Conservation (phyloP, 352 stramenopile species). For the Pythium monospermum region DNA sequence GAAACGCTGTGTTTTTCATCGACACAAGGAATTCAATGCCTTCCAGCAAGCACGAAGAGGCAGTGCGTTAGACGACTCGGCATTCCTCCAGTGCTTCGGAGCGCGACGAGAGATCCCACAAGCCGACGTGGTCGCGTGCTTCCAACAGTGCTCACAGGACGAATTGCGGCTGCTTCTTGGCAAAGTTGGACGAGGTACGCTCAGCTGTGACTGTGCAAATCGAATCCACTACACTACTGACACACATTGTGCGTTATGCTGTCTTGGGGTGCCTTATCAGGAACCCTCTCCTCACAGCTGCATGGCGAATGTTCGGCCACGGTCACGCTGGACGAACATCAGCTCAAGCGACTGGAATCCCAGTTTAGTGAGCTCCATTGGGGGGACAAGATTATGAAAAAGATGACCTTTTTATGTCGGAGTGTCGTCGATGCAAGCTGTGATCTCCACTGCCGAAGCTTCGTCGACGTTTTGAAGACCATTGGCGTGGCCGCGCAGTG, state of each 20-base stretch:
- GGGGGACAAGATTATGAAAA: slow-evolving; percentile 10
- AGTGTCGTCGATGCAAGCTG: slow-evolving; percentile 17
- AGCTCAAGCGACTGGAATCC: slow-evolving; percentile 11
- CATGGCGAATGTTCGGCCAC: slow-evolving; percentile 1
- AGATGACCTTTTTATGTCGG: not conserved
- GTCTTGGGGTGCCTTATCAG: too few species aligned
- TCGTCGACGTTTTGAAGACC: slow-evolving; percentile 1
- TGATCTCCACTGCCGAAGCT: slow-evolving; percentile 13
- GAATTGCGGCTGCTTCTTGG: slow-evolving; percentile 30
- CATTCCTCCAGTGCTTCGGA: slow-evolving; percentile 36
- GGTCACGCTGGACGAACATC: slow-evolving; percentile 1
- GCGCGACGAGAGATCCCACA: slow-evolving; percentile 22
- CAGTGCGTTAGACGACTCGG: slow-evolving; percentile 31
- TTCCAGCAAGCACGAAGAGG: slow-evolving; percentile 49
- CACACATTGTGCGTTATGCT: too few species aligned
- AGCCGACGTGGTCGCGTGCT: slow-evolving; percentile 33
- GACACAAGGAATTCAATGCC: slow-evolving; percentile 53
- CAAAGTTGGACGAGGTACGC: slow-evolving; percentile 36
- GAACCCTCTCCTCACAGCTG: slow-evolving; percentile 10
- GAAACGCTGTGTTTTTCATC: too few species aligned
- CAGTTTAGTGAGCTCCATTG: slow-evolving; percentile 8
- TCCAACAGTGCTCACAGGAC: slow-evolving; percentile 29
- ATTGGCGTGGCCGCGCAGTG: not conserved
- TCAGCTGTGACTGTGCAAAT: too few species aligned
- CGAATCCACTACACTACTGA: too few species aligned